phyloP scores from a whole-genome alignment of 2,329 filamentous ascomycete species.

The Neoscytalidium dimidiatum region DNA sequence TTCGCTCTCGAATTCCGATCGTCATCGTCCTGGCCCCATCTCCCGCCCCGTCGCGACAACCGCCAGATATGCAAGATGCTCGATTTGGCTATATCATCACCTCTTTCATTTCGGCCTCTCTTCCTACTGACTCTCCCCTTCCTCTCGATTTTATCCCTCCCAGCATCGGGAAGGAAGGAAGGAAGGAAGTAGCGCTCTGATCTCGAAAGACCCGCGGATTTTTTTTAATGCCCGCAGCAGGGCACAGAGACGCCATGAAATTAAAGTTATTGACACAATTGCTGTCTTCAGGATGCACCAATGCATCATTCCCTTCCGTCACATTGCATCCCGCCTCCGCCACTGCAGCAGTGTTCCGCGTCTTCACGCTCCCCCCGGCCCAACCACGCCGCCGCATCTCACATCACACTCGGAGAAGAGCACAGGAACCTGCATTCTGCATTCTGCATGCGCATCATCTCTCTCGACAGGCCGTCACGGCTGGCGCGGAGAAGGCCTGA shows the following conservation, averaged over 20 bases:
- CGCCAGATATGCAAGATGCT: not conserved
- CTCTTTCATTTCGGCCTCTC: not conserved
- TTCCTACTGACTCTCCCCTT: not conserved
- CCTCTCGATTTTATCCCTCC: not conserved
- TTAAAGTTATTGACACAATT: not conserved
- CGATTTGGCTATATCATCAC: conserved; percentile 6
- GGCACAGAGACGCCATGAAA: not conserved
- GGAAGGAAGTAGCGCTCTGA: not conserved
- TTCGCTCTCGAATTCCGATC: conserved; percentile 7
- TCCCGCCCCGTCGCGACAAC: not conserved
- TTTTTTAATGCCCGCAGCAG: conserved; percentile 8
- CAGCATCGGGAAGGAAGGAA: not conserved
- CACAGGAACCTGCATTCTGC: not conserved
- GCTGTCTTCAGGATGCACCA: not conserved
- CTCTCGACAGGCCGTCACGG: not conserved
- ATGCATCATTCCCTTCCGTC: not conserved
- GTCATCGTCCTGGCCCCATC: not conserved
- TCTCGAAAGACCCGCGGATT: not conserved
- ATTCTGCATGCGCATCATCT: conserved; percentile 11
- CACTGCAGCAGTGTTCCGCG: not conserved
- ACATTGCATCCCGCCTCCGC: not conserved
- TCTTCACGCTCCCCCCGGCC: not conserved
- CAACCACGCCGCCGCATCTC: not conserved
- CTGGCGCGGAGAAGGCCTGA: not conserved
- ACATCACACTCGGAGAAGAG: not conserved